Conservation (phyloP, 176 grass and related monocot species). For the Rhynchospora pubera region DNA sequence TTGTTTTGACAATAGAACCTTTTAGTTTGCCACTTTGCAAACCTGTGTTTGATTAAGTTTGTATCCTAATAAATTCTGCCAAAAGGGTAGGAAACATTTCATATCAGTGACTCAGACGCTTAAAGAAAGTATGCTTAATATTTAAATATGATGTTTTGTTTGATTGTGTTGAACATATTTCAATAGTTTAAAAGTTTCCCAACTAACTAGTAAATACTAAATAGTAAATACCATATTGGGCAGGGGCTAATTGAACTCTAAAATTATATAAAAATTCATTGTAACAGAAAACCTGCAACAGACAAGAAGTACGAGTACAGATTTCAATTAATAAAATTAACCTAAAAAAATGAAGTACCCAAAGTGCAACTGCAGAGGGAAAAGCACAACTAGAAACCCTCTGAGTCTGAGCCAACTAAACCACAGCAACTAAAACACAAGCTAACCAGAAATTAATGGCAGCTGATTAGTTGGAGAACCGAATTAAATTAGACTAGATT, state of each 20-base stretch:
- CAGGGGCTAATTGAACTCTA: not conserved
- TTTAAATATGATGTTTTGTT: not conserved
- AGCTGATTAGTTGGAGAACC: not conserved
- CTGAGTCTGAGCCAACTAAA: constrained; percentile 20
- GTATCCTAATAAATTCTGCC: not conserved
- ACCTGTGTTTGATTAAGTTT: not conserved
- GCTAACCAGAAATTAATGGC: not conserved
- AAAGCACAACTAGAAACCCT: not conserved
- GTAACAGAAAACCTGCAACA: not conserved
- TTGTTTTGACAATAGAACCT: not conserved
- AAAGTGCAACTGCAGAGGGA: not conserved
- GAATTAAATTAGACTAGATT: not conserved
- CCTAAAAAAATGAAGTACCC: not conserved
- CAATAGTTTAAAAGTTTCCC: not conserved
- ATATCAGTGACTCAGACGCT: not conserved
- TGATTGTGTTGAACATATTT: not conserved
- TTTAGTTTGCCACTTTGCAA: not conserved
- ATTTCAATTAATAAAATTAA: not conserved
- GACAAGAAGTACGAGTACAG: not conserved
- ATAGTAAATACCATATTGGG: not conserved
- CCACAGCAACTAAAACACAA: constrained; percentile 1
- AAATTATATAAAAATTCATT: not conserved
- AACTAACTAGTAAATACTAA: too few species aligned
- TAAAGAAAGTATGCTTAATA: not conserved
- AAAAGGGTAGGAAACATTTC: not conserved